These are phyloP conservation scores for Fagopyrum homotropicum DNA, from an alignment of 148 eudicot species.

Conservation along the genomic window DNA sequence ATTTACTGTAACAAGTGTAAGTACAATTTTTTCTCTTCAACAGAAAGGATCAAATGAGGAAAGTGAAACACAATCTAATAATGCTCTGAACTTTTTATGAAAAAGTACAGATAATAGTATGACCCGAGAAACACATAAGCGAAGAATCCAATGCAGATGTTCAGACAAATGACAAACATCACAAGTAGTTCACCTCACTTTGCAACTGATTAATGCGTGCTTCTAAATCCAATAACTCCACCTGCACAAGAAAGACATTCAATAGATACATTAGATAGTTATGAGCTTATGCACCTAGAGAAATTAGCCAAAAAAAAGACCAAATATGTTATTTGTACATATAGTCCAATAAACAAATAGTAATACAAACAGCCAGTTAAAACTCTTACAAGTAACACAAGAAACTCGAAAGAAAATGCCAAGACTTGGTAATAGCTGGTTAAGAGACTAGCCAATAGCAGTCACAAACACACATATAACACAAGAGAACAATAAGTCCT, in stretches of 20 bases:
- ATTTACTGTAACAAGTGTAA: background rate
- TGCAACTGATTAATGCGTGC: slow-evolving; percentile 52
- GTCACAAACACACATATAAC: background rate
- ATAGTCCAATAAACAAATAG: background rate
- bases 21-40: background rate
- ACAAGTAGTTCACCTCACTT: slow-evolving; percentile 35
- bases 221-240: slow-evolving; percentile 49
- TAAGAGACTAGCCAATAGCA: background rate
- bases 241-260: slow-evolving; percentile 39
- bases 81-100: background rate
- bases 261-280: background rate
- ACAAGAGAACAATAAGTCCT: background rate
- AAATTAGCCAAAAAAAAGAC: background rate
- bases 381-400: too few species aligned
- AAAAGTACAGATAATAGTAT: background rate
- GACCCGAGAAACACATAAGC: background rate
- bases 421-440: background rate
- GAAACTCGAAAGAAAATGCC: background rate
- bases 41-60: background rate
- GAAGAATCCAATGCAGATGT: background rate
- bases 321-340: background rate
- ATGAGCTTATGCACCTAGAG: slow-evolving; percentile 6
- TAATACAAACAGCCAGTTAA: too few species aligned
- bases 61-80: background rate
- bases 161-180: slow-evolving; percentile 7